A percentile compares a stretch with the other conserved stretches of the same genome.
Conservation (phyloP, 441 rosid species). For the Viola pubescens region DNA sequence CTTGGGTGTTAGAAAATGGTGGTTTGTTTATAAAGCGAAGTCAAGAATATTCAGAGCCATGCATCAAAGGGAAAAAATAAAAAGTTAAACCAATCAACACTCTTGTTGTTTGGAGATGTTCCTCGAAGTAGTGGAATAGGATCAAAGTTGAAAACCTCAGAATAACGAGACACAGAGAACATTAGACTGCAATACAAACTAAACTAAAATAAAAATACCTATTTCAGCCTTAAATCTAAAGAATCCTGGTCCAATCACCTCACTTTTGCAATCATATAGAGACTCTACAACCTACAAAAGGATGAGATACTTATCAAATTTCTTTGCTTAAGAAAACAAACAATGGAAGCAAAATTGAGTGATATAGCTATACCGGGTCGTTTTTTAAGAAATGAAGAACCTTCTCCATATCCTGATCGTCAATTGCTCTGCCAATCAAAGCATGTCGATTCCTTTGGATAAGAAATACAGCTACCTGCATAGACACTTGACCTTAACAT, state of each 20-base stretch:
- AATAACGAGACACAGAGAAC: slow-evolving; percentile 6
- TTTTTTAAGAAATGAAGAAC: slow-evolving; percentile 73
- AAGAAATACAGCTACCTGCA: slow-evolving; percentile 94
- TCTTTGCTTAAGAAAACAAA: slow-evolving; percentile 3
- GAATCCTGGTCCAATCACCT: slow-evolving; percentile 99
- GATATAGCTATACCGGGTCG: slow-evolving; percentile 62
- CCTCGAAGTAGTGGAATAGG: background rate
- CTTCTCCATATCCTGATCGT: slow-evolving; percentile 90
- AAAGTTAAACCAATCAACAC: too few relatives aligned
- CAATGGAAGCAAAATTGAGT: slow-evolving; percentile 9
- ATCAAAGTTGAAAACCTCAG: background rate
- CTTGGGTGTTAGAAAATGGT: too few relatives aligned
- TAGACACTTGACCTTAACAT: slow-evolving; percentile 10
- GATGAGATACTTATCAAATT: slow-evolving; percentile 10
- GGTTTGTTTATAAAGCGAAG: too few relatives aligned
- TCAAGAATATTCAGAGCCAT: too few relatives aligned
- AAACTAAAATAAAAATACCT: slow-evolving; percentile 33
- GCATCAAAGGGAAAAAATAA: too few relatives aligned
- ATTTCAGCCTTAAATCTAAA: slow-evolving; percentile 98
- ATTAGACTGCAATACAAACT: slow-evolving; percentile 11
- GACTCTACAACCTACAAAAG: slow-evolving; percentile 83
- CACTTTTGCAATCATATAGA: slow-evolving; percentile 96
- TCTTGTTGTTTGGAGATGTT: background rate
- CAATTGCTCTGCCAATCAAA: slow-evolving; percentile 97
- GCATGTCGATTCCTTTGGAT: slow-evolving; percentile 98